A percentile compares a stretch with the other conserved stretches of the same genome.
Conservation (phyloP, 257 asterid genomes). For the Rhazya stricta region DNA sequence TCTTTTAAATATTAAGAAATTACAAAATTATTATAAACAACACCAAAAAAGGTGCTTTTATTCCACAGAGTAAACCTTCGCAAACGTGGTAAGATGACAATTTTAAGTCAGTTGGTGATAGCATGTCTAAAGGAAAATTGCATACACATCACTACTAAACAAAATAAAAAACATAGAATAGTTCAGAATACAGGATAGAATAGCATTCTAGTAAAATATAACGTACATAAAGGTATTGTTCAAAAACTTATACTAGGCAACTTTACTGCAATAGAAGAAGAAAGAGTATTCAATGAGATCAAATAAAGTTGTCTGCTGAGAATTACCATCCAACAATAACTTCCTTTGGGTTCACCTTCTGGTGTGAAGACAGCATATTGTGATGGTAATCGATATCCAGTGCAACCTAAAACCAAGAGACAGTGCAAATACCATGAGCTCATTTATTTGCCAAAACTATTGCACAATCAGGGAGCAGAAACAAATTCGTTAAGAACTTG, state of each 20-base stretch:
- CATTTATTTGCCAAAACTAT: not conserved
- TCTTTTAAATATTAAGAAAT: not conserved
- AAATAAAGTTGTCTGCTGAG: not conserved
- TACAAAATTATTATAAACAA: not conserved
- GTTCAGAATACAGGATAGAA: not conserved
- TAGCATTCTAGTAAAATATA: not conserved
- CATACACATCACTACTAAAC: not conserved
- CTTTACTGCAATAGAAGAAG: not conserved
- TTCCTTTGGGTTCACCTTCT: conserved; percentile 95
- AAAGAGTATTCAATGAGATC: conserved; percentile 23
- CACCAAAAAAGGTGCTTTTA: no score
- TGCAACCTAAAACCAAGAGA: conserved; percentile 55
- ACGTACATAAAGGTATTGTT: not conserved
- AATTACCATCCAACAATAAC: conserved; percentile 93
- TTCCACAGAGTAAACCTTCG: not conserved
- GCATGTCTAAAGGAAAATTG: not conserved
- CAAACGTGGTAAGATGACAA: not conserved
- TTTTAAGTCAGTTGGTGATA: not conserved
- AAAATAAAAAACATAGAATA: not conserved
- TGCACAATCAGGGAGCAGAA: not conserved
- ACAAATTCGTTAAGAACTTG: not conserved
- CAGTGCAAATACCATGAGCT: not conserved
- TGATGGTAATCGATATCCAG: conserved; percentile 93
- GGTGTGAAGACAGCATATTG: conserved; percentile 84
- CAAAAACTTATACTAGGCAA: not conserved